phyloP scores from a whole-genome alignment of 345 rosid genomes.

The Pelargonium nanum region DNA sequence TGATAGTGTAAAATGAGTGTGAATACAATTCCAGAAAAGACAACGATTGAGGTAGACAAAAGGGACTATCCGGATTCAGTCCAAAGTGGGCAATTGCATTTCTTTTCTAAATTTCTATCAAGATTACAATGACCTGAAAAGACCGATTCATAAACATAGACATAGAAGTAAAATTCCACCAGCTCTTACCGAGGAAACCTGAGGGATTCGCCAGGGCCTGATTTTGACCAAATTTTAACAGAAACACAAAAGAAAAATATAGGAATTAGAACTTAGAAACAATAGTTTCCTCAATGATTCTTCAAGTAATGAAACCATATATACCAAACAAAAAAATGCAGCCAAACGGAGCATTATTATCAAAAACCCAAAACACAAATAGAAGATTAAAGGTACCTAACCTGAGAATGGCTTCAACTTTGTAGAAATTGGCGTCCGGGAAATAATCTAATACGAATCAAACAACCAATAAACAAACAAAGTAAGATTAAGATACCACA shows the following conservation, averaged over 20 bases:
- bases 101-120: background rate
- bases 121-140: background rate
- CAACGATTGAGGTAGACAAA: background rate
- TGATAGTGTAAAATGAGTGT: background rate
- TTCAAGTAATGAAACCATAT: too few species aligned
- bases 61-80: too few species aligned
- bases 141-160: background rate
- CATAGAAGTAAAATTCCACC: background rate
- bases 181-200: constrained; percentile 70
- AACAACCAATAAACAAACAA: constrained; percentile 1
- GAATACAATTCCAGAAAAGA: background rate
- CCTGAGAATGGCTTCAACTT: constrained; percentile 86
- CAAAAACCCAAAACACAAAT: background rate
- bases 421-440: constrained; percentile 73
- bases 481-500: background rate
- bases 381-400: constrained; percentile 6
- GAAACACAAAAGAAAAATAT: background rate
- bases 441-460: constrained; percentile 28
- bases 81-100: background rate
- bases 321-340: background rate
- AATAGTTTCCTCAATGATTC: background rate
- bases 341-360: background rate
- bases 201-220: constrained; percentile 79
- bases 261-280: background rate
- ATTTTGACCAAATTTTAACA: background rate